Evolutionary conservation across 73 alveolate species (phyloP), one percentile per base, ranked within the genome.

Genomic region (Breviolum minutum): DNA sequence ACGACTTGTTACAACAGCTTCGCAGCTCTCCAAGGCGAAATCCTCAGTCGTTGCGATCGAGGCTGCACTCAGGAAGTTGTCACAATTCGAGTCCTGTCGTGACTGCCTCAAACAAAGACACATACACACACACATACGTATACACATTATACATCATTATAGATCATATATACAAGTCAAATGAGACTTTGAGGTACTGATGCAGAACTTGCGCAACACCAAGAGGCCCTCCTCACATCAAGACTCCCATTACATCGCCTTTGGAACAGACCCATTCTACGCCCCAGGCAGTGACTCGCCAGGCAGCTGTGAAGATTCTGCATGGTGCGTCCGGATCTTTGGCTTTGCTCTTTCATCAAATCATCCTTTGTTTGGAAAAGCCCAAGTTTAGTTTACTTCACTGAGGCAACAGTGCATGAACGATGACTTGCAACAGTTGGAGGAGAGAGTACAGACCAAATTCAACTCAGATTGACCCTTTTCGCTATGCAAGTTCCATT

Each of bases 351-450:
- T 10, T 19, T 61, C 54, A 5, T 13, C 48, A 29, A 48, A 54
- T 27, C 30, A 79, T 7, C 1, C 19, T 48, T 20, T 7, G 29
- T 12, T 8, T 48, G 29, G 9, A 19, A 73, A 0, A 73, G 27
- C 22, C 30, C 83, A 73, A 40, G 3, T 26, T 76, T 26, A 10
- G 11, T 8, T 77, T 62, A 63, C 94, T 29, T 85, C 62, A 13
- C 94, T 62, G 27, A 92, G 98, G 98, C 98, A 92, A 66, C 89
- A 74, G 69, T 64, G 71, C 26, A 22, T 73, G 81, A 92, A 92
- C 62, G 98, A 80, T n/a, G 98, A 92, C 20, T 84, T 92, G 91
- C 98, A 92, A 66, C 89, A 32, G 64, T n/a, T 92, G 91, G 80
- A 92, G 98, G 98, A 63, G 61, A 54, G 69, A 85, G 32, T 13